phyloP scores from a whole-genome alignment of 1,284 basidiomycete genomes.

The Tranzscheliella williamsii region DNA sequence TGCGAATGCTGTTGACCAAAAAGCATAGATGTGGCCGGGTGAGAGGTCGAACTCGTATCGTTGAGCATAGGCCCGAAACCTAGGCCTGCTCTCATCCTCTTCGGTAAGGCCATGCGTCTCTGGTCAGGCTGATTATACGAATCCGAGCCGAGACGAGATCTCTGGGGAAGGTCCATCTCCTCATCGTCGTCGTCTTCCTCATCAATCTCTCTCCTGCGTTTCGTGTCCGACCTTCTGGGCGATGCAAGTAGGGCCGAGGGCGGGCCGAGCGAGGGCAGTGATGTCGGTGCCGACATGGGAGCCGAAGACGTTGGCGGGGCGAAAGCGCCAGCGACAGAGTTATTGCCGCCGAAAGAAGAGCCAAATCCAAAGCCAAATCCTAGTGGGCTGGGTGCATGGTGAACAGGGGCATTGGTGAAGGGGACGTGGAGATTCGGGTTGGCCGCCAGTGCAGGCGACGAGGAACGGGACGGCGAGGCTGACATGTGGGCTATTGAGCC shows the following conservation, averaged over 20 bases:
- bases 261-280: not conserved
- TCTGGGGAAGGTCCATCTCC: conserved; percentile 29
- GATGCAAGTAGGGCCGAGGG: conserved; percentile 1
- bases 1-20: not conserved
- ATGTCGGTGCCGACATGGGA: conserved; percentile 1
- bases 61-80: conserved; percentile 27
- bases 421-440: conserved; percentile 42
- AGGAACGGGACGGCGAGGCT: conserved; percentile 31
- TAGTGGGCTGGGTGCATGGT: conserved; percentile 43
- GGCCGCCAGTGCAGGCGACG: conserved; percentile 27
- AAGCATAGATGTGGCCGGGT: too few species aligned
- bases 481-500: conserved; percentile 28
- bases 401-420: conserved; percentile 39
- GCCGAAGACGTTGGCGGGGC: conserved; percentile 4
- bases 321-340: conserved; percentile 3
- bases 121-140: conserved; percentile 9
- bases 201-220: conserved; percentile 33
- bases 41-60: conserved; percentile 7
- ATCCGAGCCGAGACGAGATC: conserved; percentile 8
- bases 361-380: conserved; percentile 51
- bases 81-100: conserved; percentile 41
- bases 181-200: conserved; percentile 36
- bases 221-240: conserved; percentile 26
- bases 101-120: conserved; percentile 26
- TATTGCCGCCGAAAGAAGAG: conserved; percentile 37